Percentiles rank a stretch among this genome's conserved stretches.
Conservation (phyloP, 1,139 yeast species). For the Nakaseomyces bracarensis region DNA sequence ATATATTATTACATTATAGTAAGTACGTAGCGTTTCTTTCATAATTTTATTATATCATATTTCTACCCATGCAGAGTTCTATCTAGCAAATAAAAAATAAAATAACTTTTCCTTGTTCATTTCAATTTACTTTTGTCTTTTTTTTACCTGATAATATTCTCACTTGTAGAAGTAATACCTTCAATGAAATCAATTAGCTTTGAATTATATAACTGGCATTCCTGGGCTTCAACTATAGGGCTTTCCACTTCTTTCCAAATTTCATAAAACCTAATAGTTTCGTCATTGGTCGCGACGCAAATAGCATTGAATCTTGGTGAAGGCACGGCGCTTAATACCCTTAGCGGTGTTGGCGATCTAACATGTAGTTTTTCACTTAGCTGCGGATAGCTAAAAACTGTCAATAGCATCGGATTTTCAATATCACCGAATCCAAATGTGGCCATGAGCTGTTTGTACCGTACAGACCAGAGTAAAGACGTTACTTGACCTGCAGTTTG, state of each 20-base stretch:
- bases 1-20: no score
- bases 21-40: no score
- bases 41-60: no score
- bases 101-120: neutral
- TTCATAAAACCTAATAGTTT: conserved; percentile 63
- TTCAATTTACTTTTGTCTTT: neutral
- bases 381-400: conserved; percentile 59
- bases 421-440: conserved; percentile 72
- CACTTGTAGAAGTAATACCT: conserved; percentile 36
- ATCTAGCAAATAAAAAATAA: no score
- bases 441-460: conserved; percentile 56
- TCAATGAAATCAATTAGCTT: conserved; percentile 50
- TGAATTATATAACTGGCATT: conserved; percentile 46
- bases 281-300: conserved; percentile 71
- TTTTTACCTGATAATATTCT: conserved; percentile 26
- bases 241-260: conserved; percentile 47
- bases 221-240: conserved; percentile 35
- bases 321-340: conserved; percentile 57
- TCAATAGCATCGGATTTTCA: conserved; percentile 40
- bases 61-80: no score
- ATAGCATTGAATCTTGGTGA: conserved; percentile 57
- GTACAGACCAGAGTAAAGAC: conserved; percentile 65
- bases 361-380: conserved; percentile 46
- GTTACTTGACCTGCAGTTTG: conserved; percentile 70
- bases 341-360: conserved; percentile 42